Evolutionary conservation across 495 filamentous ascomycete species (phyloP), one percentile per base, ranked within the genome.

Genomic region (Echria macrotheca): DNA sequence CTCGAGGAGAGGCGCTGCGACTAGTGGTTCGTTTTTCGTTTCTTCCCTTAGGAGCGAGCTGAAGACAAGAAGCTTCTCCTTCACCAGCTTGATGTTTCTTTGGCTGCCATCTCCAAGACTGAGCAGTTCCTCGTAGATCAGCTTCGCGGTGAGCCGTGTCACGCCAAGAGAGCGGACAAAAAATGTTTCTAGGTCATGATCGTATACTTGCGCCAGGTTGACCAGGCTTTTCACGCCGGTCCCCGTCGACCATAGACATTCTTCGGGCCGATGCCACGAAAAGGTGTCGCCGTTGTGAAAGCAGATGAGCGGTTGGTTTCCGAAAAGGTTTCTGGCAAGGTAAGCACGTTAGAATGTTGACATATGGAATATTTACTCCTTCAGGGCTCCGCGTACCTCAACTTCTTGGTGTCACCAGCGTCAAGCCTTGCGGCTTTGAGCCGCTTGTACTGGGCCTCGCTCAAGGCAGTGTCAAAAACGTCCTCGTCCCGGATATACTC

Each of bases 81-180:
- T 50, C n/a, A 33, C 38, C 18, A 9, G 5, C 1, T 42, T 15
- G 8, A 41, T 15, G 1, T 36, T 23, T 23, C 15, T 21, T n/a
- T 41, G n/a, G 6, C 7, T 31, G 18, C n/a, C 7, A 8, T 36
- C 0, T 5, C 38, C 17, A n/a, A 61, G 46, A 39, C 50, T 50
- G 10, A 59, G 33, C 32, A 72, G 49, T 39, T 68, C 61, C 18
- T 65, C 55, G 33, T 58, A 53, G 22, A 69, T 45, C 58, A 72
- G 53, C 7, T 55, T 21, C 15, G 61, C 51, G 14, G 59, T 62
- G 9, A 69, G 51, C 5, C 31, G 54, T 8, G 42, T 36, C 4
- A 72, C 60, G 7, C 54, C 56, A 8, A 72, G 44, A 5, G 50
- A 21, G 2, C 63, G 48, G 7, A 68, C 50, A 28, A 72, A 70